Percentiles rank a stretch among this genome's conserved stretches.
Conservation (phyloP, 2,329 filamentous ascomycete species). For the Colletotrichum lentis region DNA sequence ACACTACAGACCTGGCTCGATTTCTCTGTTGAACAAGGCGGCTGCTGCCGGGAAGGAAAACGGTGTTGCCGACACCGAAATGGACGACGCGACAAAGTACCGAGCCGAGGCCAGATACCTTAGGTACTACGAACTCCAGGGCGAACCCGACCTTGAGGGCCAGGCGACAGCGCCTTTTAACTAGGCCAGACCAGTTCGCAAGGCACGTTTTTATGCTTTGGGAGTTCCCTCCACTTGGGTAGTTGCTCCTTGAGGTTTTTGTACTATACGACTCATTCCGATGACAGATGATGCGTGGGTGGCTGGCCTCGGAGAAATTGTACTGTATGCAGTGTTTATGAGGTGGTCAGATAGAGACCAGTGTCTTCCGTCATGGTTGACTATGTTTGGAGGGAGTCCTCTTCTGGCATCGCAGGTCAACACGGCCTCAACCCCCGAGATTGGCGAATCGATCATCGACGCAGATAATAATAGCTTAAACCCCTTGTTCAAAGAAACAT, state of each 20-base stretch:
- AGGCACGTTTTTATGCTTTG: slow-evolving; percentile 15
- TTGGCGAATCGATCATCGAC: slow-evolving; percentile 17
- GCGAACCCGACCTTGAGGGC: slow-evolving; percentile 55
- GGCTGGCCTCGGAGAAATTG: slow-evolving; percentile 22
- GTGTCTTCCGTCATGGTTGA: slow-evolving; percentile 8
- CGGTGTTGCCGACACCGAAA: slow-evolving; percentile 51
- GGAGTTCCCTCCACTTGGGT: slow-evolving; percentile 14
- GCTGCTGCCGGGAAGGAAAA: slow-evolving; percentile 56
- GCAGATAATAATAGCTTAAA: slow-evolving; percentile 31
- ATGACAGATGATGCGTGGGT: slow-evolving; percentile 29
- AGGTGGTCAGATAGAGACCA: slow-evolving; percentile 25
- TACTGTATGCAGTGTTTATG: slow-evolving; percentile 33
- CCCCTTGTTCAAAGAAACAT: background rate
- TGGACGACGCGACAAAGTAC: slow-evolving; percentile 60
- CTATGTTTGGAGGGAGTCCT: slow-evolving; percentile 11
- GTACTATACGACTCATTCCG: slow-evolving; percentile 34
- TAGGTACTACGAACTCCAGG: slow-evolving; percentile 62
- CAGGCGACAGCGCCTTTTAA: slow-evolving; percentile 63
- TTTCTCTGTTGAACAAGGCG: slow-evolving; percentile 53
- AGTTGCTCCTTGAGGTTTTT: slow-evolving; percentile 23
- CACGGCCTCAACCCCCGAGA: slow-evolving; percentile 5
- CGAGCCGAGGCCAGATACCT: slow-evolving; percentile 62
- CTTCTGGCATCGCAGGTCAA: slow-evolving; percentile 17
- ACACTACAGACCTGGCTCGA: slow-evolving; percentile 54
- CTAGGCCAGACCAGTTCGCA: slow-evolving; percentile 43